Base-by-base conservation (phyloP, 2,329 filamentous ascomycete genomes). In the Hypoxylon sp. region DNA sequence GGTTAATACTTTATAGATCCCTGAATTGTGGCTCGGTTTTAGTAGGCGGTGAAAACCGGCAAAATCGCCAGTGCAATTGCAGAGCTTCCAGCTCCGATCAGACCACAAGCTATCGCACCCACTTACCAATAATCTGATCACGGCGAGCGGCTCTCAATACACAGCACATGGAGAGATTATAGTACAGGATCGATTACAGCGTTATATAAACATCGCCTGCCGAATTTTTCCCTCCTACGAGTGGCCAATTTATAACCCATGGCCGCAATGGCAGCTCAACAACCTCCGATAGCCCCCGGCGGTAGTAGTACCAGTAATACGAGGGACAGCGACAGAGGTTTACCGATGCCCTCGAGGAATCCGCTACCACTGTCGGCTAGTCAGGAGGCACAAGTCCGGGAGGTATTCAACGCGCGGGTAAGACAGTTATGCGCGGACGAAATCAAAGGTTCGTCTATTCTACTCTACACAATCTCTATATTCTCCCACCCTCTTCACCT, bases 381-480 rank as follows among this genome's bases (percentile, higher is more conserved):
- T 74, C 81, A 83, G 70, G 79, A 81, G 53, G 80, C 79, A 59
- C 80, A 81, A 67, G 76, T 79, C 26, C 80, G 78, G 5, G 81
- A 82, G 63, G 78, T 78, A 67, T 81, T 78, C 67, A 84, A 85
- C 67, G 79, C 78, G 64, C 87, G 92, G 64, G 94, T 97, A 68
- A 87, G 94, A 72, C 85, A 84, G 35, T 85, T 90, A 75, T 98
- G 94, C 81, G 89, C 89, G 4, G 86, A 88, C 0, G 92, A 95
- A 77, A 94, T 96, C 63, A 92, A 92, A 83, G 89, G 92, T 93
- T 53, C 2, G 68, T 71, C 8, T 44, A 53, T 47, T 48, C 8
- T 44, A 53, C 46, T 48, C 44, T 42, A 13, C 19, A 24, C 13
- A 39, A 29, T 22, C 26, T 33, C 37, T 33, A 51, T 22, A 35